Evolutionary conservation across 768 basidiomycete species (phyloP).

Genomic region (Rhizopogon sp.): DNA sequence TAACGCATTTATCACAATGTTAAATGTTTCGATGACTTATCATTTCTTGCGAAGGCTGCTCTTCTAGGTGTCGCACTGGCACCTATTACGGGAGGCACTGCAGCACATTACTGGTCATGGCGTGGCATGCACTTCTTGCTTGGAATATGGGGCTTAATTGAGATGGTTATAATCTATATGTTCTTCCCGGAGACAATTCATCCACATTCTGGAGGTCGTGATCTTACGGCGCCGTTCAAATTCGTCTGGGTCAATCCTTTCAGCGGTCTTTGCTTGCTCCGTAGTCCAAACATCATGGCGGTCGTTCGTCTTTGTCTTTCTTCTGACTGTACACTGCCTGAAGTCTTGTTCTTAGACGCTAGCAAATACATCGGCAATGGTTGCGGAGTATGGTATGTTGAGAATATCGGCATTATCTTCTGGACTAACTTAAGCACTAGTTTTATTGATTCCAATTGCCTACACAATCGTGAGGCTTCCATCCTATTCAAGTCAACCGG

Average conservation of each 20-base stretch:
- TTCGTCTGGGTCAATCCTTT: slow-evolving; percentile 51
- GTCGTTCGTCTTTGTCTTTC: slow-evolving; percentile 33
- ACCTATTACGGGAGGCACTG: background rate
- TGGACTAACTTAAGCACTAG: slow-evolving; percentile 7
- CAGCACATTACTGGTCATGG: slow-evolving; percentile 51
- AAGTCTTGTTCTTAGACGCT: slow-evolving; percentile 21
- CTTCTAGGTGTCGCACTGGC: background rate
- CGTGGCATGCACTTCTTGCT: slow-evolving; percentile 44
- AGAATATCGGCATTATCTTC: background rate
- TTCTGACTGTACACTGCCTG: background rate
- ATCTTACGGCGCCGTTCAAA: background rate
- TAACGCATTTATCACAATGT: slow-evolving; percentile 13
- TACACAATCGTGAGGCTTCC: slow-evolving; percentile 49
- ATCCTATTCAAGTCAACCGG: background rate
- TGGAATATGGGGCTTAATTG: slow-evolving; percentile 32
- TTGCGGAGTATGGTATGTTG: slow-evolving; percentile 38
- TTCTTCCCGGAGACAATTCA: slow-evolving; percentile 60
- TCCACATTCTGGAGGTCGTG: slow-evolving; percentile 31
- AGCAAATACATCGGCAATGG: slow-evolving; percentile 24
- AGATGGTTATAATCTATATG: slow-evolving; percentile 32
- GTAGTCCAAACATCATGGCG: slow-evolving; percentile 49
- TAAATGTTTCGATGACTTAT: slow-evolving; percentile 25
- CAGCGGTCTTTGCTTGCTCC: slow-evolving; percentile 38
- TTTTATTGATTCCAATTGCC: slow-evolving; percentile 48
- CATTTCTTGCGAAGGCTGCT: background rate